Percentiles rank a stretch among this genome's conserved stretches.
Evolutionary conservation across 441 rosid genomes (phyloP).

Genomic region (Euphorbia celastroides): DNA sequence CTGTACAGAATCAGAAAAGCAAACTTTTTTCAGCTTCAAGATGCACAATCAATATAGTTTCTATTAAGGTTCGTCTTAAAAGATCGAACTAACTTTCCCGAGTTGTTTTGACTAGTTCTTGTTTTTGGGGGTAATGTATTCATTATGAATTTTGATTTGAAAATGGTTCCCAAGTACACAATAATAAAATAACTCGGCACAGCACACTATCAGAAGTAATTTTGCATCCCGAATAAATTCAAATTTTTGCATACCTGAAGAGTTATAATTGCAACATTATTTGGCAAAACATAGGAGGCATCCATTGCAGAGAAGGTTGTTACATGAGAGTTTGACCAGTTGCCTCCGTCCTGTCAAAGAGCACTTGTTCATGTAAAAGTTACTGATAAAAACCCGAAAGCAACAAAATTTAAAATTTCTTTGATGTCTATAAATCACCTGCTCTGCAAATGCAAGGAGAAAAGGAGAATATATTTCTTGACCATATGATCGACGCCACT

Average conservation of each 20-base stretch:
- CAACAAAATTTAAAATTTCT: slow-evolving; percentile 9
- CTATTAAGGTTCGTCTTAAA: background rate
- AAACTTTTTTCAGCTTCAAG: background rate
- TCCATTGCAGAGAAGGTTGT: slow-evolving; percentile 43
- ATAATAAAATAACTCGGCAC: background rate
- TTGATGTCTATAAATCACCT: slow-evolving; percentile 34
- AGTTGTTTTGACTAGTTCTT: background rate
- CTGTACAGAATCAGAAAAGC: slow-evolving; percentile 19
- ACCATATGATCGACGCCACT: slow-evolving; percentile 54
- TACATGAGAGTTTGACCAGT: slow-evolving; percentile 33
- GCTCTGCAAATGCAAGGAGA: slow-evolving; percentile 52
- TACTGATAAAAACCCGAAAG: background rate
- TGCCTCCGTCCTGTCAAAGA: slow-evolving; percentile 35
- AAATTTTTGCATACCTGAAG: slow-evolving; percentile 31
- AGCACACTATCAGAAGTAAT: background rate
- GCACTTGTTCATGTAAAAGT: slow-evolving; percentile 6
- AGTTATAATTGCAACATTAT: slow-evolving; percentile 42
- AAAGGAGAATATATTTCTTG: slow-evolving; percentile 58
- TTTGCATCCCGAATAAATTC: background rate
- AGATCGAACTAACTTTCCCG: background rate
- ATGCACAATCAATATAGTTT: slow-evolving; percentile 9
- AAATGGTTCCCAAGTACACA: background rate
- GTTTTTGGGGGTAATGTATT: background rate
- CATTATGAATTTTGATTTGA: background rate
- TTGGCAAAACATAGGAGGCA: slow-evolving; percentile 44